Conservation (phyloP, 106 monocot genomes). For the Dioscorea zingiberensis region DNA sequence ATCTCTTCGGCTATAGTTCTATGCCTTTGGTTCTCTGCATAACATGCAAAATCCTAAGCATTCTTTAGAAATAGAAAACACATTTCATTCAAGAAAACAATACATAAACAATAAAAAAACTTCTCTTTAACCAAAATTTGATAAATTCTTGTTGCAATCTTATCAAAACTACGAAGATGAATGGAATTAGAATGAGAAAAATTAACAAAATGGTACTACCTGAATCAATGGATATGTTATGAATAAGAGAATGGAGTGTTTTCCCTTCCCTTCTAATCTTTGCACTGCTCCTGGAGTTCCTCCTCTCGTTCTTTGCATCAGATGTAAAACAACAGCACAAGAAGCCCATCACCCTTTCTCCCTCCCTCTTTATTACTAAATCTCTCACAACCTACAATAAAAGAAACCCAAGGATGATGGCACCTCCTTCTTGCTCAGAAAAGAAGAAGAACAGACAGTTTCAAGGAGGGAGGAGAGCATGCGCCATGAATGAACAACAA, state of each 20-base stretch:
- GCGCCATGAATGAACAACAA: no score
- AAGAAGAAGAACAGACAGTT: no score
- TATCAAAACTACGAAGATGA: neutral
- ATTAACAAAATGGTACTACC: slow-evolving; percentile 6
- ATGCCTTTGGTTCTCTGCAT: slow-evolving; percentile 22
- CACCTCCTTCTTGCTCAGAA: no score
- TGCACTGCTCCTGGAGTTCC: neutral
- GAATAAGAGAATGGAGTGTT: slow-evolving; percentile 16
- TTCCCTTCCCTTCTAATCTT: neutral
- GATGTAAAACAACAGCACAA: neutral
- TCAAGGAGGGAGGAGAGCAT: no score
- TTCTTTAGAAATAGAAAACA: neutral
- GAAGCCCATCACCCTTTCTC: no score
- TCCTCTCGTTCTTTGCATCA: neutral
- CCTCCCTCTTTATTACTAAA: no score
- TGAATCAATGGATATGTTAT: slow-evolving; percentile 34
- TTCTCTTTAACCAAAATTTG: no score
- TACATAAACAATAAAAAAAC: no score
- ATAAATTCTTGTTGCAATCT: no score
- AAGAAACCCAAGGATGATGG: no score
- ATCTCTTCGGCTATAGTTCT: slow-evolving; percentile 34
- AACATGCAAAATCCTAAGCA: neutral
- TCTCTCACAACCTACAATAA: no score
- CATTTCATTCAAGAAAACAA: no score
- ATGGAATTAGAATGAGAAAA: neutral